Evolutionary conservation across 2,329 filamentous ascomycete species (phyloP).

Genomic region (Fusarium denticulatum): DNA sequence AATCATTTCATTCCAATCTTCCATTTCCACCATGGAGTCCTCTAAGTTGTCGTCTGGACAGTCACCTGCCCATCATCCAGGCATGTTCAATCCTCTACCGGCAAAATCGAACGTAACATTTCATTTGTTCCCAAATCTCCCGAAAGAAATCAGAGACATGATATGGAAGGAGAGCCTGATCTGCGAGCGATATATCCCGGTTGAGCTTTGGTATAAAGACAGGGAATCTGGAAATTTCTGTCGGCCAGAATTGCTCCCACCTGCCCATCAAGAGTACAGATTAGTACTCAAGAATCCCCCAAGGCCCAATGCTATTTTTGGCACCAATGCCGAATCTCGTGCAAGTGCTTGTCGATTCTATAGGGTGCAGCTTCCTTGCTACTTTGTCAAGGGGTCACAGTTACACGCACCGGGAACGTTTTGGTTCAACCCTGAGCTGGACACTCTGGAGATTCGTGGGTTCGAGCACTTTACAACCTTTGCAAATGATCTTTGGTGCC

Average conservation of each 20-base stretch:
- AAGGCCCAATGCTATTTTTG: background rate
- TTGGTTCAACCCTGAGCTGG: background rate
- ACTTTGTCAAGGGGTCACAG: background rate
- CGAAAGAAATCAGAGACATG: background rate
- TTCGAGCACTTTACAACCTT: background rate
- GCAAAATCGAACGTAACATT: background rate
- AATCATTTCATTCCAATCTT: too few relatives aligned
- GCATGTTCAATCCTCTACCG: background rate
- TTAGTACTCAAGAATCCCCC: background rate
- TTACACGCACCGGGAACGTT: background rate
- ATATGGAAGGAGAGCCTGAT: background rate
- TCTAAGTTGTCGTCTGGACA: too few relatives aligned
- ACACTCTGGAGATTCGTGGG: background rate
- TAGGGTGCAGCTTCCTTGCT: background rate
- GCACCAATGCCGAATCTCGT: background rate
- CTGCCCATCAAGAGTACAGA: background rate
- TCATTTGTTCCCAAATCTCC: background rate
- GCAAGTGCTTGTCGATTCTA: background rate
- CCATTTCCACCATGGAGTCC: background rate
- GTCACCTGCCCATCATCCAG: too few relatives aligned
- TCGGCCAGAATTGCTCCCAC: accelerated
- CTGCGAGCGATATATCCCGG: background rate
- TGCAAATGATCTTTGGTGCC: background rate
- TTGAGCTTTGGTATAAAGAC: background rate
- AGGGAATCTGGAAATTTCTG: accelerated